phyloP scores from a whole-genome alignment of 202 grass and related monocot genomes.

The Carex sylvatica region DNA sequence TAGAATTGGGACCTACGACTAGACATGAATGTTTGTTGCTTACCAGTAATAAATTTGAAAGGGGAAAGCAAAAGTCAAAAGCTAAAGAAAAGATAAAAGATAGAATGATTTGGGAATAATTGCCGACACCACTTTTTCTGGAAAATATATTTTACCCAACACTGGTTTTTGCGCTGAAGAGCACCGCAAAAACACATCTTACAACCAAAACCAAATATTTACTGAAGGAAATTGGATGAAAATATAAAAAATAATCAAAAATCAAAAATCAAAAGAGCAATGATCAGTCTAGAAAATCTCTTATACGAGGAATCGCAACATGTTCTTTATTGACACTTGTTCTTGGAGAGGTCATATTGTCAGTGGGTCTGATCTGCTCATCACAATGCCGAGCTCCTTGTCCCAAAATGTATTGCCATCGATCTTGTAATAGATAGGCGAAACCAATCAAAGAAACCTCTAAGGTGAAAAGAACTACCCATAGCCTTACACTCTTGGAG shows the following conservation, averaged over 20 bases:
- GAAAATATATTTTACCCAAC: background rate
- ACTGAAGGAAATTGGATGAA: background rate
- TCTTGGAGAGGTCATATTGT: conserved; percentile 39
- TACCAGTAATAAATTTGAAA: background rate
- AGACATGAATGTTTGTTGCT: background rate
- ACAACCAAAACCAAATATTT: conserved; percentile 6
- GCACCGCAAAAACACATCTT: conserved; percentile 3
- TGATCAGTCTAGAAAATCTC: background rate
- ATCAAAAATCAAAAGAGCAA: background rate
- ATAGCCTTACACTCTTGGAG: conserved; percentile 53
- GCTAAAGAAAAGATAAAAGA: background rate
- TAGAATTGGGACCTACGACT: background rate
- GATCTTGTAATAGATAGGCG: conserved; percentile 73
- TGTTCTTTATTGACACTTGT: conserved; percentile 62
- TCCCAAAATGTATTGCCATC: conserved; percentile 65
- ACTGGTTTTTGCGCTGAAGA: background rate
- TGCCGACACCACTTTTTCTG: background rate
- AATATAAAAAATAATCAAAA: background rate
- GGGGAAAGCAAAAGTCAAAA: background rate
- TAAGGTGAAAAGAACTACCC: conserved; percentile 65
- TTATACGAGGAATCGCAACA: conserved; percentile 3
- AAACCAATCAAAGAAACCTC: conserved; percentile 61
- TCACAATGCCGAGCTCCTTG: conserved; percentile 45
- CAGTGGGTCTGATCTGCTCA: conserved; percentile 54
- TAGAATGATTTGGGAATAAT: background rate